Base-by-base conservation (phyloP, 768 basidiomycete species). In the Collybia mongolica region DNA sequence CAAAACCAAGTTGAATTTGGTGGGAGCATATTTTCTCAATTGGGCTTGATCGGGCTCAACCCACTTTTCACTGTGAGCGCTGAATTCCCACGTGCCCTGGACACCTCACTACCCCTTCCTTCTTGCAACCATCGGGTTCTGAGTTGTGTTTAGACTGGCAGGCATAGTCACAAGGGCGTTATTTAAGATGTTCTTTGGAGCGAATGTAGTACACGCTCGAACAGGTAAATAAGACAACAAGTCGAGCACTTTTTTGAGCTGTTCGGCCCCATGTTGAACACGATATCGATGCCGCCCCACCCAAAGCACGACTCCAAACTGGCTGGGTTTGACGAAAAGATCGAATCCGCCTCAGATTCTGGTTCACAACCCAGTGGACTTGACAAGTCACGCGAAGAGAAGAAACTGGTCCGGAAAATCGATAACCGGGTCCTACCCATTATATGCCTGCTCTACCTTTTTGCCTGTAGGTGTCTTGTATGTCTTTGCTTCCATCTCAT, bases 381-480 rank as follows among this genome's bases (percentile, higher is more conserved):
- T 23, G 53, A 62, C 22, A 48, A 22, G 14, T 44, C 24, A n/a
- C n/a, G 49, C 2, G 59, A 57, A 43, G 64, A 58, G 52, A 56
- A 52, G 53, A 45, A 58, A 19, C 74, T 90, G 2, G 70, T 89
- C 18, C 74, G 79, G 59, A 88, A 86, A 59, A 71, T 90, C 44
- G 88, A 90, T 58, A 44, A 57, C 48, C 73, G 86, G 37, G 88
- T 90, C 49, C 66, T 90, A 46, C 88, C 88, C 37, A 81, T 89
- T 39, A 72, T 82, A 1, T 89, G 86, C 58, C 57, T 87, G n/a
- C 74, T 90, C 37, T 90, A 90, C 56, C 72, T 90, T 22, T 89
- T 85, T 63, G 86, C 87, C 24, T 90, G 88, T 86, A 49, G 64
- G 84, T 9, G 11, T 77, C 40, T 39, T 15, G 2, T 6, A 36